phyloP scores from a whole-genome alignment of 1,284 basidiomycete species.

The Apiotrichum gracile region DNA sequence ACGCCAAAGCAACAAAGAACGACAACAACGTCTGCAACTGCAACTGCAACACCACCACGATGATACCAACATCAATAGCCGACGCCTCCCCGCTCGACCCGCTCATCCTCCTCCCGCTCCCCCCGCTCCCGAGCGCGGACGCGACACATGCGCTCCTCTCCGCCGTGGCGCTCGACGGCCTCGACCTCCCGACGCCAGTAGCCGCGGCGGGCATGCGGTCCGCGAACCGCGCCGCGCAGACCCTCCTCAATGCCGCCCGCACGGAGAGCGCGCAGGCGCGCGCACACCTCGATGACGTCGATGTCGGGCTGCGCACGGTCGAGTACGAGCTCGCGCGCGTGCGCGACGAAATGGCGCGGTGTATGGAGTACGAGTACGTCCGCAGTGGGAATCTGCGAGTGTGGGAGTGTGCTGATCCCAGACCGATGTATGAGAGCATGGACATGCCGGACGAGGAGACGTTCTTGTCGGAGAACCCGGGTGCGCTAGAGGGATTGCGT shows the following conservation, averaged over 20 bases:
- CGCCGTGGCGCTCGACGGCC: not conserved
- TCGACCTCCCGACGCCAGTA: slow-evolving; percentile 16
- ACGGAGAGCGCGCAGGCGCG: slow-evolving; percentile 26
- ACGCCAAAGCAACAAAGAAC: not conserved
- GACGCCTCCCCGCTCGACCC: slow-evolving; percentile 34
- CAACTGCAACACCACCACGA: slow-evolving; percentile 15
- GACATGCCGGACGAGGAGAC: slow-evolving; percentile 22
- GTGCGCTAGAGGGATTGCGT: slow-evolving; percentile 25
- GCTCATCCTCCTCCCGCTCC: slow-evolving; percentile 34
- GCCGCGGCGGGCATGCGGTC: slow-evolving; percentile 28
- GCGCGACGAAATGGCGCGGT: slow-evolving; percentile 34
- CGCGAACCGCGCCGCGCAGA: slow-evolving; percentile 26
- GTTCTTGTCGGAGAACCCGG: slow-evolving; percentile 19
- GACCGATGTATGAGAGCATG: slow-evolving; percentile 29
- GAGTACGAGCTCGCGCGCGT: slow-evolving; percentile 40
- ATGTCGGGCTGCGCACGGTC: slow-evolving; percentile 30
- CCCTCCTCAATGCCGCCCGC: slow-evolving; percentile 32
- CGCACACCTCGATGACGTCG: slow-evolving; percentile 27
- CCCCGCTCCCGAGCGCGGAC: slow-evolving; percentile 19
- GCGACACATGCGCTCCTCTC: slow-evolving; percentile 20
- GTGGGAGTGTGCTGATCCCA: slow-evolving; percentile 7
- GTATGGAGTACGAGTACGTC: slow-evolving; percentile 37
- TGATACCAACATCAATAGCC: slow-evolving; percentile 26
- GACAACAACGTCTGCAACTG: not conserved
- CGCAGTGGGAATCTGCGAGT: not conserved